These are phyloP conservation scores for Trichoderma sp. DNA, from an alignment of 2,329 filamentous ascomycete species.

Conservation along the genomic window DNA sequence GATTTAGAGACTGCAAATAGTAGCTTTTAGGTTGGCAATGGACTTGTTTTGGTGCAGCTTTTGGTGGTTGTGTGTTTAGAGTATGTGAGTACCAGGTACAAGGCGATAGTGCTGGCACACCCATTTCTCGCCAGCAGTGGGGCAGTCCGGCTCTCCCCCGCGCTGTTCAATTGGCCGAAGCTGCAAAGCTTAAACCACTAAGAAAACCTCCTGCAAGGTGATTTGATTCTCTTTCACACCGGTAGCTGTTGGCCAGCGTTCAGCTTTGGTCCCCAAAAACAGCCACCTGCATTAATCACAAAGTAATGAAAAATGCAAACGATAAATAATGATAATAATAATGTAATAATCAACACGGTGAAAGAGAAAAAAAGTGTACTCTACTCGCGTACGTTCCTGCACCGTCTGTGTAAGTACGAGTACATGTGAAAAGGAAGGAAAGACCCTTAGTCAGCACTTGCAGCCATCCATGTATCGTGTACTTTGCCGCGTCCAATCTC, in stretches of 20 bases:
- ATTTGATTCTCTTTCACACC: neutral
- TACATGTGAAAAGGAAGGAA: neutral
- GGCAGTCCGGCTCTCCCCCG: neutral
- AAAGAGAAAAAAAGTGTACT: neutral
- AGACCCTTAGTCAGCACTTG: neutral
- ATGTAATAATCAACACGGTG: neutral
- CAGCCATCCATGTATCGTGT: neutral
- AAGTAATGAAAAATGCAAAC: neutral
- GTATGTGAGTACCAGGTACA: neutral
- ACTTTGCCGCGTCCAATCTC: conserved; percentile 1
- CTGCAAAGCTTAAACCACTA: neutral
- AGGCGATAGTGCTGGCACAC: neutral
- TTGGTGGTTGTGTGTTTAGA: neutral
- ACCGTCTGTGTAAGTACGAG: neutral
- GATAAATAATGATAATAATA: neutral
- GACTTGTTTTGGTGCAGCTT: no score
- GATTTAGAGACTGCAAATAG: neutral
- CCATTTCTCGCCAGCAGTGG: neutral
- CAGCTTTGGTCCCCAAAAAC: neutral
- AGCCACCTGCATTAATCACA: neutral
- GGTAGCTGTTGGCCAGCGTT: neutral
- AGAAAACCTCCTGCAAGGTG: neutral
- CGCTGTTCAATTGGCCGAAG: neutral
- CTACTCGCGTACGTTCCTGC: no score
- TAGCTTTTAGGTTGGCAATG: no score